Evolutionary conservation across 306 rosid species (phyloP).

Genomic region (Prunus campanulata): DNA sequence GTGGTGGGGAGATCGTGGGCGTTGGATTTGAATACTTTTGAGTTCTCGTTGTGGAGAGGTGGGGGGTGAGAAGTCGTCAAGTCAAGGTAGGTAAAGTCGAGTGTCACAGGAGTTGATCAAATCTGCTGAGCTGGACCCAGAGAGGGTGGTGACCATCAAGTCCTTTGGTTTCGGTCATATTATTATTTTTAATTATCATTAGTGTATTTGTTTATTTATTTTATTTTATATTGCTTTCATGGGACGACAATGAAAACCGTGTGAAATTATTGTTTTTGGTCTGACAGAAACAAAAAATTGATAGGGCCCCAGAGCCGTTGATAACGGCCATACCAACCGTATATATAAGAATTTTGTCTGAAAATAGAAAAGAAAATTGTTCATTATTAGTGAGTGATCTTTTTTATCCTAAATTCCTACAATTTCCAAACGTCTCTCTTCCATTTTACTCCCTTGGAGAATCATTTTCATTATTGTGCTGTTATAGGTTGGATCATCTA

Average conservation of each 20-base stretch:
- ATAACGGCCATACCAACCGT: slow-evolving; percentile 34
- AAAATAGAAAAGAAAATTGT: not conserved
- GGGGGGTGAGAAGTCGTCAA: not conserved
- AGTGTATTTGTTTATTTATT: not conserved
- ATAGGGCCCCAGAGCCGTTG: slow-evolving; percentile 9
- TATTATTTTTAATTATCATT: not conserved
- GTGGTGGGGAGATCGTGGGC: slow-evolving; percentile 9
- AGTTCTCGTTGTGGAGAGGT: not conserved
- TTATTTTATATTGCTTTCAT: not conserved
- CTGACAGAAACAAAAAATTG: slow-evolving; percentile 2
- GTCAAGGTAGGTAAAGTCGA: slow-evolving; percentile 25
- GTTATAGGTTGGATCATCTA: too few relatives aligned
- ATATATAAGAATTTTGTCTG: not conserved
- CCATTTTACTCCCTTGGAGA: too few relatives aligned
- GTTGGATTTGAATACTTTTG: slow-evolving; percentile 27
- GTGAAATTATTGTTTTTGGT: slow-evolving; percentile 1
- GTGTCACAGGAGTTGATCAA: slow-evolving; percentile 9
- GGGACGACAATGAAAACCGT: not conserved
- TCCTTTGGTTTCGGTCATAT: not conserved
- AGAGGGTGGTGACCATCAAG: not conserved
- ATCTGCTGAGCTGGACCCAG: slow-evolving; percentile 45
- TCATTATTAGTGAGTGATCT: not conserved
- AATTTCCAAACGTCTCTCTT: too few relatives aligned
- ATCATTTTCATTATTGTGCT: too few relatives aligned
- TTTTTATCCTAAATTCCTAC: too few relatives aligned